Evolutionary conservation across 2,329 filamentous ascomycete genomes (phyloP), one percentile per base, ranked within the genome.

Genomic region (Chaetothyriales sp.): DNA sequence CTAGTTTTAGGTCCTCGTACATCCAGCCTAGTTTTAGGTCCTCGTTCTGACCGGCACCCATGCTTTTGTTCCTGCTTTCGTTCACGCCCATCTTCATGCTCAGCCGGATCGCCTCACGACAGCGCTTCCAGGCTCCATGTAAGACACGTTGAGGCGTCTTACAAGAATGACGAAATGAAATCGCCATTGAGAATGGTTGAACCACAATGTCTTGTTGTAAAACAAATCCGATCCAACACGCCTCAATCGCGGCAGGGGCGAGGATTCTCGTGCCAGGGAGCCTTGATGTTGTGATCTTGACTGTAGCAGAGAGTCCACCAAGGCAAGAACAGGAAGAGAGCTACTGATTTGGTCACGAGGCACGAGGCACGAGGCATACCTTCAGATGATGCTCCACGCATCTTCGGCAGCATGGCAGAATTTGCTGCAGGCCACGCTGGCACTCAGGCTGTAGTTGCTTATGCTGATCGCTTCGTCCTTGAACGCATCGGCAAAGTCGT

Each of bases 361-460:
- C n/a, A 47, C 20, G 18, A 48, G 47, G 50, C 40, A 19, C 13
- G 46, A 44, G 19, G 33, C 54, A 54, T 58, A 60, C 56, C 58
- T 51, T 77, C 82, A 98, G 64, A 95, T 79, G 61, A 98, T 86
- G 65, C 87, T 82, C 92, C 92, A 98, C 37, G 85, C 84, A 68
- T 98, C 92, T 71, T 98, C 92, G 44, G 89, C 90, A 43, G 90
- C 92, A 70, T 98, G 92, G 71, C 92, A 97, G 76, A 98, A 97
- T 70, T 97, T 98, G 80, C 90, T 95, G 77, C 92, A 98, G 44
- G 92, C 90, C 56, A 98, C 92, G 73, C 90, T 97, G 56, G 92
- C 92, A 65, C 88, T 95, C 57, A 98, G 77, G 65, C 89, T 95
- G 77, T 86, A 98, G 70, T 95, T 95, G 77, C 90, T 97, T 73